Evolutionary conservation across 2,329 filamentous ascomycete species (phyloP).

Genomic region (Venturiaceae sp.): DNA sequence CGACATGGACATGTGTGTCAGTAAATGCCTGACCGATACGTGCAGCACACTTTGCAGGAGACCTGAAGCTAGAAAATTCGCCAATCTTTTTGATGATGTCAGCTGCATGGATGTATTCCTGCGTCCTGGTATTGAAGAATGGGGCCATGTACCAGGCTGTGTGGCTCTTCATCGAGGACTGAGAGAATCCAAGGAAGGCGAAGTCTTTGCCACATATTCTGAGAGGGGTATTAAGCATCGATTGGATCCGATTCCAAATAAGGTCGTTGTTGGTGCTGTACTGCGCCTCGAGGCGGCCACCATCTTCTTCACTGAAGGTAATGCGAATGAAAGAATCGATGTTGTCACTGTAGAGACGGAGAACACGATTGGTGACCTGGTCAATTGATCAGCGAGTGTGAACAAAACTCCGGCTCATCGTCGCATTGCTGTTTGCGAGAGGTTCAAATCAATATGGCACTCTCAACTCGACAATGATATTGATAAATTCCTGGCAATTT

Average conservation of each 20-base stretch:
- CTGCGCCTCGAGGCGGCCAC: constrained; percentile 52
- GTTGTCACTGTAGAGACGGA: constrained; percentile 53
- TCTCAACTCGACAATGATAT: not conserved
- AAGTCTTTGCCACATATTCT: constrained; percentile 53
- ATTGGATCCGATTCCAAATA: constrained; percentile 53
- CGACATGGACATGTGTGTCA: constrained; percentile 46
- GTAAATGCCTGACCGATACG: constrained; percentile 60
- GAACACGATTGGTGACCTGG: constrained; percentile 52
- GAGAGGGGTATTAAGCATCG: constrained; percentile 49
- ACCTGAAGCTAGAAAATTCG: constrained; percentile 41
- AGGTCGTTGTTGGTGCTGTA: constrained; percentile 35
- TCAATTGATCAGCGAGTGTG: not conserved
- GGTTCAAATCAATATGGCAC: no score
- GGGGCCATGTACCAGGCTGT: constrained; percentile 57
- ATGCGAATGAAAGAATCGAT: constrained; percentile 60
- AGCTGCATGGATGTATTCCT: constrained; percentile 22
- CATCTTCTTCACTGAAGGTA: constrained; percentile 65
- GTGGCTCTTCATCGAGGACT: constrained; percentile 65
- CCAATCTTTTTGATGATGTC: constrained; percentile 37
- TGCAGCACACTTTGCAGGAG: constrained; percentile 48
- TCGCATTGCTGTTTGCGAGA: no score
- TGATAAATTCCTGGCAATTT: not conserved
- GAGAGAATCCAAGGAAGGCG: constrained; percentile 65
- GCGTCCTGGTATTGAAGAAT: constrained; percentile 23
- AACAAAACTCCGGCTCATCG: no score